Evolutionary conservation across 495 filamentous ascomycete species (phyloP), one percentile per base, ranked within the genome.

Genomic region (Penicillium chermesinum): DNA sequence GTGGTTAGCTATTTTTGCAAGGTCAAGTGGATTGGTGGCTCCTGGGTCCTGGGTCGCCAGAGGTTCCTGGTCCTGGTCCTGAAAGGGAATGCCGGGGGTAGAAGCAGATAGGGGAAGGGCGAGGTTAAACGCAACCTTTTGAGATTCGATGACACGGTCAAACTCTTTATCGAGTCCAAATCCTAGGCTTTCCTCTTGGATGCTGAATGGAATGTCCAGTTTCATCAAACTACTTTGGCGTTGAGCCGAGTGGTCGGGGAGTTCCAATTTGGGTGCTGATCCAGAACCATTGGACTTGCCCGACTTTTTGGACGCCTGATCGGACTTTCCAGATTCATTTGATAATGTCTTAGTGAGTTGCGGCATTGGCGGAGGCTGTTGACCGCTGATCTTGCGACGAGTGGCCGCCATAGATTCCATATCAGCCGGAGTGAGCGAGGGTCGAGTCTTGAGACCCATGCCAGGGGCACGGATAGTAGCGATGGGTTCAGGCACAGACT

Each of bases 401-500:
- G 86, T 81, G 36, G 90, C 89, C 12, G 90, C 86, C 91, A 98
- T 95, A 19, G 84, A 74, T 47, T 83, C 78, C 38, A 94, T 66
- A 62, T 98, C 93, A 2, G 88, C 82, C 2, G 88, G 91, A 0
- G 89, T 90, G 30, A 87, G 74, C 8, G 91, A 96, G 10, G 89
- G 86, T 7, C 94, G 79, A 2, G 93, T 91, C 75, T 95, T 96
- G 30, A 98, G 77, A 62, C 82, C 87, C 38, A 86, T 84, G 13
- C 91, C 89, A 17, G 88, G 84, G 4, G 91, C 84, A 49, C 89
- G 91, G 69, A 97, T 90, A 2, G 94, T 97, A 2, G 94, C 89
- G 27, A 90, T 64, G 17, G 82, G 81, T 52, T 96, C 91, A 2
- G 91, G 89, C 33, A 98, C 79, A 19, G 73, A 66, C 46, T 75